phyloP scores from a whole-genome alignment of 345 rosid species.

The Acer saccharum region DNA sequence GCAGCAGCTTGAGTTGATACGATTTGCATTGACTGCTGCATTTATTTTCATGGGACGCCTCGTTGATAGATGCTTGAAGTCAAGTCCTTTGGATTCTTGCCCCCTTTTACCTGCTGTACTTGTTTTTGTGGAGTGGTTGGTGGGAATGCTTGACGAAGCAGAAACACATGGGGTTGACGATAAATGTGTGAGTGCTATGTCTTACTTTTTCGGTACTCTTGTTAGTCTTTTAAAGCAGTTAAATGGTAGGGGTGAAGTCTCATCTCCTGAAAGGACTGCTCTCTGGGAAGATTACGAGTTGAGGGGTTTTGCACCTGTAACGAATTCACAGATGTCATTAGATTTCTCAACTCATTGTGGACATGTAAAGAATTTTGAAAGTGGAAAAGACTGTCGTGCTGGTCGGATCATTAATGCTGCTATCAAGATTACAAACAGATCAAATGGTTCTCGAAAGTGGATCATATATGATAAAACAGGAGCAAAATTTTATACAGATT shows the following conservation, averaged over 20 bases:
- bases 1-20: constrained; percentile 35
- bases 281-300: constrained; percentile 94
- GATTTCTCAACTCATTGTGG: constrained; percentile 61
- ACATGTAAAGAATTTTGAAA: constrained; percentile 39
- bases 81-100: constrained; percentile 44
- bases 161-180: constrained; percentile 45
- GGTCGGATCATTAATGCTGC: constrained; percentile 60
- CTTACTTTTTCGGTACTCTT: constrained; percentile 61
- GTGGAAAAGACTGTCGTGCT: constrained; percentile 51
- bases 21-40: constrained; percentile 42
- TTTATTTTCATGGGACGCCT: constrained; percentile 75
- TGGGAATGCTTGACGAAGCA: constrained; percentile 39
- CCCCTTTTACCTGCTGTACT: constrained; percentile 75
- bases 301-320: constrained; percentile 72
- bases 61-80: constrained; percentile 59
- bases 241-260: constrained; percentile 25
- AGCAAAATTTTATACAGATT: constrained; percentile 37
- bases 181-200: constrained; percentile 48
- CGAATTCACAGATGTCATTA: constrained; percentile 37
- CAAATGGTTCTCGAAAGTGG: constrained; percentile 53
- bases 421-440: constrained; percentile 54
- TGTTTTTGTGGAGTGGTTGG: constrained; percentile 78
- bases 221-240: constrained; percentile 49
- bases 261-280: constrained; percentile 35
- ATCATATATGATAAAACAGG: constrained; percentile 45